A percentile compares a stretch with the other conserved stretches of the same genome.
phyloP scores from a whole-genome alignment of 768 basidiomycete genomes.

The Tephrocybe sp. region DNA sequence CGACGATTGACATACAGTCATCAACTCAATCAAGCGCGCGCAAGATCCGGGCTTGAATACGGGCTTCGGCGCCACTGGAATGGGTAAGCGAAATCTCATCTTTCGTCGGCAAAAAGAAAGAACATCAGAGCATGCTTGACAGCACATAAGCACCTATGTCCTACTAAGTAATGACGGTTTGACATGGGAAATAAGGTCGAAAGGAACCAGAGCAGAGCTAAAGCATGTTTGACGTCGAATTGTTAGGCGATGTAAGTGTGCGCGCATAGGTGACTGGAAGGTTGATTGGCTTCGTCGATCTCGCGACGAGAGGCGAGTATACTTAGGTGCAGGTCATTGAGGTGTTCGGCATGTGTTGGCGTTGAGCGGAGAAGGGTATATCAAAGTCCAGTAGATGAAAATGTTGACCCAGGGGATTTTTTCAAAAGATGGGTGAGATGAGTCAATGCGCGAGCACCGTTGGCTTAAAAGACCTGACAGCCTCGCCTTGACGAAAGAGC shows the following conservation, averaged over 20 bases:
- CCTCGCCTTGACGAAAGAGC: too few species aligned
- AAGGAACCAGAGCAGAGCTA: neutral
- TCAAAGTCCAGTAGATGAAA: too few species aligned
- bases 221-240: constrained; percentile 5
- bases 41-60: neutral
- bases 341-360: neutral
- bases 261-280: neutral
- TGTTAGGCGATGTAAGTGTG: neutral
- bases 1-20: neutral
- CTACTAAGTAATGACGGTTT: too few species aligned
- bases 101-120: too few species aligned
- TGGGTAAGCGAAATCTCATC: neutral
- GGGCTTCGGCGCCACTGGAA: neutral
- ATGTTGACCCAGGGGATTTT: too few species aligned
- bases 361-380: neutral
- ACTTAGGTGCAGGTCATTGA: neutral
- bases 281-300: constrained; percentile 7
- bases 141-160: too few species aligned
- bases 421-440: neutral
- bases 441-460: too few species aligned
- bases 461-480: too few species aligned
- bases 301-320: neutral
- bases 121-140: constrained; percentile 3
- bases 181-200: neutral
- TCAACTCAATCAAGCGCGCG: neutral